phyloP scores from a whole-genome alignment of 495 filamentous ascomycete genomes.

The Xylaria grammica region DNA sequence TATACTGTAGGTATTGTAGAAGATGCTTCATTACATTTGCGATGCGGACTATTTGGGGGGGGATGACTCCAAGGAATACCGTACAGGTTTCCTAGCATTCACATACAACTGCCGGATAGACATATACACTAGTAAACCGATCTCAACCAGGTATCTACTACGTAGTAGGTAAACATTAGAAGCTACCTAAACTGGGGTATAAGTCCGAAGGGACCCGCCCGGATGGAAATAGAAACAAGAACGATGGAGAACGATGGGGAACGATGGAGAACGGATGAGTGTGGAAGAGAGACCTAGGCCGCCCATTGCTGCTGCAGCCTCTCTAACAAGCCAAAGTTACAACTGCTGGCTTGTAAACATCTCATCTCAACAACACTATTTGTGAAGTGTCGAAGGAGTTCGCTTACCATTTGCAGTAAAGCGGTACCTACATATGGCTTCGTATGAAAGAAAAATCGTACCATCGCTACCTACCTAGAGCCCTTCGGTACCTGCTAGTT shows the following conservation, averaged over 20 bases:
- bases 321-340: conserved; percentile 5
- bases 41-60: background rate
- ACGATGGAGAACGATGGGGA: conserved; percentile 5
- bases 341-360: conserved; percentile 4
- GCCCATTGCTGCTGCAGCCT: conserved; percentile 4
- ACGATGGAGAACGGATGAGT: too few relatives aligned
- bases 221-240: conserved; percentile 22
- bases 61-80: background rate
- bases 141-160: conserved; percentile 14
- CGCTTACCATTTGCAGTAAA: background rate
- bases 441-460: conserved; percentile 11
- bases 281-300: too few relatives aligned
- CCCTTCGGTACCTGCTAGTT: too few relatives aligned
- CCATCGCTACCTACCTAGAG: background rate
- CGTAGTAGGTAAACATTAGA: background rate
- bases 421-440: background rate
- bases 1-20: background rate
- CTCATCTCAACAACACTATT: background rate
- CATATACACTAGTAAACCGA: conserved; percentile 5
- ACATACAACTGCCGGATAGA: conserved; percentile 17
- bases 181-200: conserved; percentile 23
- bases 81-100: conserved; percentile 12
- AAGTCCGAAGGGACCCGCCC: conserved; percentile 16
- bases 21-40: background rate
- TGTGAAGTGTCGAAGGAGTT: too few relatives aligned